phyloP scores from a whole-genome alignment of 2,329 filamentous ascomycete species.

The Neofusicoccum parvum region DNA sequence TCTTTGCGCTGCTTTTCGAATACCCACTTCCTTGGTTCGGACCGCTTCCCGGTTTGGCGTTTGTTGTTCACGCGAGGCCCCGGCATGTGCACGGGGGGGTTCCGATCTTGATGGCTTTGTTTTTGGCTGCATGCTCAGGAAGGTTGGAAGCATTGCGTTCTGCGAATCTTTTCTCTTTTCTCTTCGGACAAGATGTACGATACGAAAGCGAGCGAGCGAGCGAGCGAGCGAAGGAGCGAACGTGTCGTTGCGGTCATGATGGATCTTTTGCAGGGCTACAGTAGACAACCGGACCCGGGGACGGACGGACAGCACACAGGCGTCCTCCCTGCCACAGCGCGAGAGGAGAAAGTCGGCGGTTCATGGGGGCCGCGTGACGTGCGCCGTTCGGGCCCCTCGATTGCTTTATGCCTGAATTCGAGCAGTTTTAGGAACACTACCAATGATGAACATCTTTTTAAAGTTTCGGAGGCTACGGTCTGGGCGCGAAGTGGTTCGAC shows the following conservation, averaged over 20 bases:
- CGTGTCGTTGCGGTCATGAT: conserved; percentile 8
- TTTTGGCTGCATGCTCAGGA: conserved; percentile 17
- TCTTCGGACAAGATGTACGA: conserved; percentile 13
- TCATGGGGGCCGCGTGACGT: background rate
- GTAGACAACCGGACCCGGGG: background rate
- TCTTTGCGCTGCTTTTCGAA: conserved; percentile 22
- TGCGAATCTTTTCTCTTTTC: conserved; percentile 14
- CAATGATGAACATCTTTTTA: conserved; percentile 16
- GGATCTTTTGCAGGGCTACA: conserved; percentile 4
- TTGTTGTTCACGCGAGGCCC: conserved; percentile 8
- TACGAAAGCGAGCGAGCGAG: conserved; percentile 9
- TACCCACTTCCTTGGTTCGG: conserved; percentile 23
- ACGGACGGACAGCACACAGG: background rate
- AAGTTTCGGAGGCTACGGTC: background rate
- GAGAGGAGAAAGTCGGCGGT: background rate
- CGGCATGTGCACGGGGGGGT: conserved; percentile 4
- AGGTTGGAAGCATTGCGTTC: conserved; percentile 18
- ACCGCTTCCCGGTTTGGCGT: conserved; percentile 20
- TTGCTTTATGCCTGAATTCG: background rate
- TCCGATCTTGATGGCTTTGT: conserved; percentile 15
- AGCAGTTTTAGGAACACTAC: conserved; percentile 13
- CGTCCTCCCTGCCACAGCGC: background rate
- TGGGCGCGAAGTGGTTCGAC: conserved; percentile 1
- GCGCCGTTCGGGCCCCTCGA: background rate
- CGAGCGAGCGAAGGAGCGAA: conserved; percentile 4